Conservation (phyloP, 2,329 filamentous ascomycete genomes). For the Fusarium hainanense region DNA sequence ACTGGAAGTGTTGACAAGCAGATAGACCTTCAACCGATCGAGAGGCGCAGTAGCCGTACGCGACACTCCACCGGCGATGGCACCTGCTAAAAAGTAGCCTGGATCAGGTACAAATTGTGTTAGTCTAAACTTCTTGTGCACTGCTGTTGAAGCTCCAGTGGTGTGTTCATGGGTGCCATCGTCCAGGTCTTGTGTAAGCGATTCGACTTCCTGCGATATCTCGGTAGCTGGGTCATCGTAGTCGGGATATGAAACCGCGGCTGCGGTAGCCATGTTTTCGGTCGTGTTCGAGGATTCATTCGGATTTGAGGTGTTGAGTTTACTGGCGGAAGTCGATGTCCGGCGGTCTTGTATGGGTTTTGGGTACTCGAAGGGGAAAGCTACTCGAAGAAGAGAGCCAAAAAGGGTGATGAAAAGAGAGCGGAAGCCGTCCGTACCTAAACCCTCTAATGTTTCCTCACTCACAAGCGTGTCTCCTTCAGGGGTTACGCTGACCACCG, state of each 20-base stretch:
- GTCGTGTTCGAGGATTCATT: constrained; percentile 26
- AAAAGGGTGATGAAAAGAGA: constrained; percentile 76
- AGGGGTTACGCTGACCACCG: constrained; percentile 86
- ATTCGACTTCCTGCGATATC: constrained; percentile 39
- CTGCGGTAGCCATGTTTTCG: constrained; percentile 37
- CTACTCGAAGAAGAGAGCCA: constrained; percentile 78
- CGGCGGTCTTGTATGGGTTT: constrained; percentile 44
- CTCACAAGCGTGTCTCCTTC: constrained; percentile 95
- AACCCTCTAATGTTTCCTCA: constrained; percentile 89
- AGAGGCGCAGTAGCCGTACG: constrained; percentile 95
- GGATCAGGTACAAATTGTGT: constrained; percentile 80
- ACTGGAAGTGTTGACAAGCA: constrained; percentile 84
- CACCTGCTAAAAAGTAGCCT: constrained; percentile 99
- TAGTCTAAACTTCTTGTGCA: constrained; percentile 63
- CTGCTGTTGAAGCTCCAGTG: constrained; percentile 50
- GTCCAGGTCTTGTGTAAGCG: constrained; percentile 44
- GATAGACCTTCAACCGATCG: constrained; percentile 96
- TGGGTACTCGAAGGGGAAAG: constrained; percentile 58
- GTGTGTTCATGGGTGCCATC: constrained; percentile 52
- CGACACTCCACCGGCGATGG: constrained; percentile 92
- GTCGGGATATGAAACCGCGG: constrained; percentile 33
- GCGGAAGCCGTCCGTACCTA: constrained; percentile 80
- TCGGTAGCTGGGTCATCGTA: constrained; percentile 43
- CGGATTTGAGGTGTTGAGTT: constrained; percentile 17
- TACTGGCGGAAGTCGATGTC: constrained; percentile 30